phyloP scores from a whole-genome alignment of 331 rosid species.

The Telfairia occidentalis region DNA sequence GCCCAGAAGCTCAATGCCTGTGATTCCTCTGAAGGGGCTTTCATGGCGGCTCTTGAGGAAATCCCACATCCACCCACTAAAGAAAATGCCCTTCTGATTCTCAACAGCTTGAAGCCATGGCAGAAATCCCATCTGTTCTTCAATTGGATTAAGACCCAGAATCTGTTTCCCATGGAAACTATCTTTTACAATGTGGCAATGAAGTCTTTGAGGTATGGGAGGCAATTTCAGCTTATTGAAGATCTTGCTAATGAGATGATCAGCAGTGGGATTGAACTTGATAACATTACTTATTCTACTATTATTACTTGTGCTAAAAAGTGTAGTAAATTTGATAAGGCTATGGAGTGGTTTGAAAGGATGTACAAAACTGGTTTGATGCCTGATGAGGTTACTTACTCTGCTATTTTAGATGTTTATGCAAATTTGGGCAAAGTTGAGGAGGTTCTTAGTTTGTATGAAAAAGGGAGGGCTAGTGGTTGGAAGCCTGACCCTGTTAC shows the following conservation, averaged over 20 bases:
- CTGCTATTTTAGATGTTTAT: conserved; percentile 84
- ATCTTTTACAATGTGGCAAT: conserved; percentile 88
- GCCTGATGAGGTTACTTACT: conserved; percentile 98
- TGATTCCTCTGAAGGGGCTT: conserved; percentile 33
- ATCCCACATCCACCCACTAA: conserved; percentile 52
- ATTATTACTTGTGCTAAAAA: conserved; percentile 74
- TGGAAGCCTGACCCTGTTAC: conserved; percentile 82
- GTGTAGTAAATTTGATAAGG: conserved; percentile 53
- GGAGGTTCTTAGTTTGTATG: conserved; percentile 71
- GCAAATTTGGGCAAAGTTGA: conserved; percentile 73
- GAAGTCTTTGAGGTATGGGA: conserved; percentile 87
- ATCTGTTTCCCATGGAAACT: conserved; percentile 69
- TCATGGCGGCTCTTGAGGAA: conserved; percentile 41
- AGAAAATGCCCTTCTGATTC: conserved; percentile 66
- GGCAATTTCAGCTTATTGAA: conserved; percentile 69
- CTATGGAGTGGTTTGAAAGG: conserved; percentile 90
- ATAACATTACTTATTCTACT: conserved; percentile 84
- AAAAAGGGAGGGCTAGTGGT: conserved; percentile 84
- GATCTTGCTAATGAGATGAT: conserved; percentile 88
- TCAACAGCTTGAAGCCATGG: conserved; percentile 83
- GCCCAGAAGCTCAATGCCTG: conserved; percentile 48
- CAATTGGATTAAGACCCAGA: conserved; percentile 64
- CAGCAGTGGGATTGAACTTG: conserved; percentile 39
- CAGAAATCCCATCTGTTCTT: conserved; percentile 55
- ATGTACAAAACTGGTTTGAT: conserved; percentile 89